Evolutionary conservation across 1,284 basidiomycete species (phyloP).

Genomic region (Earliella scabrosa): DNA sequence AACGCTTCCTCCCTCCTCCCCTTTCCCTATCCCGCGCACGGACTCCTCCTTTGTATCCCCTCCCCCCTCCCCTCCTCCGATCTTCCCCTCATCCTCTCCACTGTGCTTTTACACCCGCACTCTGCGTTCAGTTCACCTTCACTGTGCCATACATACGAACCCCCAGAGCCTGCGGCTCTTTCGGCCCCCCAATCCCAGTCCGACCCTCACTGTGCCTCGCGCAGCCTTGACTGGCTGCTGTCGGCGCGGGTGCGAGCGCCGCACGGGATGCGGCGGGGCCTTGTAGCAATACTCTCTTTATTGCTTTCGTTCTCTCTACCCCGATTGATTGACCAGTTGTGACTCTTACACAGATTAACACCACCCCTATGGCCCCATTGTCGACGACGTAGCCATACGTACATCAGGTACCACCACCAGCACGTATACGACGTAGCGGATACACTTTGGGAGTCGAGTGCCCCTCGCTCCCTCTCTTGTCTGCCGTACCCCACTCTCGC

Average conservation of each 20-base stretch:
- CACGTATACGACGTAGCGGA: conserved; percentile 11
- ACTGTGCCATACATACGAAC: conserved; percentile 16
- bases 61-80: not conserved
- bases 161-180: conserved; percentile 24
- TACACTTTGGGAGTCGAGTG: no score
- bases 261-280: conserved; percentile 17
- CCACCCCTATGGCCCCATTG: conserved; percentile 6
- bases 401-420: not conserved
- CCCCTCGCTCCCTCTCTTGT: no score
- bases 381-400: conserved; percentile 19
- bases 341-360: conserved; percentile 1
- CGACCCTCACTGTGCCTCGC: not conserved
- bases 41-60: conserved; percentile 22
- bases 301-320: conserved; percentile 2
- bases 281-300: conserved; percentile 23
- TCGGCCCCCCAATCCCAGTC: conserved; percentile 1
- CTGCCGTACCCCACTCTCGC: no score
- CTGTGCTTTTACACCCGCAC: conserved; percentile 17
- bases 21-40: conserved; percentile 6
- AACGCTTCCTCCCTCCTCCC: conserved; percentile 11
- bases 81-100: not conserved
- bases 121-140: conserved; percentile 19
- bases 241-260: not conserved
- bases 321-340: conserved; percentile 1
- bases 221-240: not conserved